Percentiles rank a stretch among this genome's conserved stretches.
phyloP scores from a whole-genome alignment of 2,329 filamentous ascomycete species.

The Pseudogymnoascus sp. region DNA sequence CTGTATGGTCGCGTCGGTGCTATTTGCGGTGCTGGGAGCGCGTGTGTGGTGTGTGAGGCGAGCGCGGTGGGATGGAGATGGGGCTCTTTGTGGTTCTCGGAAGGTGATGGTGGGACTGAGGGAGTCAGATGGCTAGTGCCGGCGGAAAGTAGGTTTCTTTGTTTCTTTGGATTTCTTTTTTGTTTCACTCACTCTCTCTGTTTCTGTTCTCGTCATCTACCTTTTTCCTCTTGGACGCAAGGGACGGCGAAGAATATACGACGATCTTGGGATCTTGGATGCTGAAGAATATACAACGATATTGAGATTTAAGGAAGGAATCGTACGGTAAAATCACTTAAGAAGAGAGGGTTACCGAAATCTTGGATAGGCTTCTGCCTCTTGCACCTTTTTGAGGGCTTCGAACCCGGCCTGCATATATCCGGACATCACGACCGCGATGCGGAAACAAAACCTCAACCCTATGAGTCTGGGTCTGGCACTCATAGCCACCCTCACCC shows the following conservation, averaged over 20 bases:
- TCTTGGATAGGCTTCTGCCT: not conserved
- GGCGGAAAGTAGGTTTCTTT: not conserved
- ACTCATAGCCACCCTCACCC: not conserved
- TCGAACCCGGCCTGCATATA: not conserved
- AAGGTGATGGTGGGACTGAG: not conserved
- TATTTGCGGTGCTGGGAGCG: not conserved
- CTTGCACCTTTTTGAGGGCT: not conserved
- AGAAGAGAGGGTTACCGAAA: not conserved
- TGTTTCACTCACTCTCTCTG: conserved; percentile 13
- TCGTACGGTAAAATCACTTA: not conserved
- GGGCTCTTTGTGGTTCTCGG: not conserved
- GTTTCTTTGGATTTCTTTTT: not conserved
- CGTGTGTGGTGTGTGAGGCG: not conserved
- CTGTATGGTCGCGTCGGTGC: not conserved
- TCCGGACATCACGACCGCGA: not conserved
- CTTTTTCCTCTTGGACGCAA: not conserved
- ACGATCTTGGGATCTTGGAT: not conserved
- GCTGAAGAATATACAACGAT: not conserved
- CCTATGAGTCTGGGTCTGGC: not conserved
- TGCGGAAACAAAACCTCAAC: not conserved
- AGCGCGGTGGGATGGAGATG: not conserved
- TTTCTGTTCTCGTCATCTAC: conserved; percentile 18
- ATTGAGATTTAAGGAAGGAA: not conserved
- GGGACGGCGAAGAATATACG: not conserved
- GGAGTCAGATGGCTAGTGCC: not conserved